Conservation (phyloP, 805 yeast species). For the Candida schatavii region DNA sequence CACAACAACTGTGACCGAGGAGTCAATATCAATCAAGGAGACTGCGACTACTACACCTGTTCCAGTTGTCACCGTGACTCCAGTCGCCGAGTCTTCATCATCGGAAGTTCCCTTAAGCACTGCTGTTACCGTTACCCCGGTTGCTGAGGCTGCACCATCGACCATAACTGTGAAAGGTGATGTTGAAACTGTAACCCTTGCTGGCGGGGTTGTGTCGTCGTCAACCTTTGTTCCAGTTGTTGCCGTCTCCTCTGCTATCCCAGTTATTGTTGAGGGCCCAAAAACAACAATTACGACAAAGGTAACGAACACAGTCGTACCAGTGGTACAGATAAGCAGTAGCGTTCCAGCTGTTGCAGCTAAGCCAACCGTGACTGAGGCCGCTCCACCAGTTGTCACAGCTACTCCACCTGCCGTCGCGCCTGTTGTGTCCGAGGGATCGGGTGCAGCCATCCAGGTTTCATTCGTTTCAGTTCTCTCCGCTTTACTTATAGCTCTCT, state of each 20-base stretch:
- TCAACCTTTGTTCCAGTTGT: slow-evolving; percentile 33
- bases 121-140: slow-evolving; percentile 20
- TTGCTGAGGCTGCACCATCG: slow-evolving; percentile 21
- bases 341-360: slow-evolving; percentile 8
- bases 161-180: too few species aligned
- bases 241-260: slow-evolving; percentile 24
- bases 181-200: too few species aligned
- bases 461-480: not conserved
- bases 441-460: not conserved
- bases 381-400: slow-evolving; percentile 11
- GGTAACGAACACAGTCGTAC: too few species aligned
- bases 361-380: slow-evolving; percentile 5
- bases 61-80: slow-evolving; percentile 25
- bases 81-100: slow-evolving; percentile 18
- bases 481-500: not conserved
- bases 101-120: slow-evolving; percentile 12
- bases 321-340: too few species aligned
- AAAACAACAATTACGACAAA: too few species aligned
- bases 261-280: too few species aligned
- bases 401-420: slow-evolving; percentile 7
- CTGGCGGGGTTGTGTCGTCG: too few species aligned
- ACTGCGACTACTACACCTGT: slow-evolving; percentile 17
- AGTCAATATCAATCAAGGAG: slow-evolving; percentile 18
- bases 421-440: slow-evolving; percentile 1
- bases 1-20: slow-evolving; percentile 5